These are phyloP conservation scores for Citeromyces siamensis DNA, from an alignment of 1,139 yeast species.

Conservation along the genomic window DNA sequence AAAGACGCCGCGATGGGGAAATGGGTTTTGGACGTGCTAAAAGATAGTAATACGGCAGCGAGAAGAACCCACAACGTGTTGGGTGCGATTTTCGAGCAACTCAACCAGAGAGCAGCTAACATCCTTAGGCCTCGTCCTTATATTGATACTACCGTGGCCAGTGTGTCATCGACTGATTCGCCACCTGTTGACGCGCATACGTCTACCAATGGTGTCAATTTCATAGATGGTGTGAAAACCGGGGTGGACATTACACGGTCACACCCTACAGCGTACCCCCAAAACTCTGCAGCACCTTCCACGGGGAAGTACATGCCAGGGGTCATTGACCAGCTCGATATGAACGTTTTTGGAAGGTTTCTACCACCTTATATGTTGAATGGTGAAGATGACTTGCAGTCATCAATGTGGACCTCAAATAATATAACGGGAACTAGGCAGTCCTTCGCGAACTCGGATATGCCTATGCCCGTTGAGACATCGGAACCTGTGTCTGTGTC, in stretches of 20 bases:
- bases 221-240: slow-evolving; percentile 18
- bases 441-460: background rate
- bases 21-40: slow-evolving; percentile 56
- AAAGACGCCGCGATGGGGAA: slow-evolving; percentile 77
- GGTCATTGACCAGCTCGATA: slow-evolving; percentile 71
- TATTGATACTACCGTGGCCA: background rate
- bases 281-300: background rate
- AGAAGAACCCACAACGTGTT: slow-evolving; percentile 68
- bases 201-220: slow-evolving; percentile 16
- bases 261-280: slow-evolving; percentile 4
- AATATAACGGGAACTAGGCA: slow-evolving; percentile 1
- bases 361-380: slow-evolving; percentile 72
- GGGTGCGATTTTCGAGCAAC: slow-evolving; percentile 70
- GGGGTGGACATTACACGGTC: slow-evolving; percentile 16
- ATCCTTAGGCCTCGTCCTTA: slow-evolving; percentile 11
- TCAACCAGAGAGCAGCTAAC: slow-evolving; percentile 54
- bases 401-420: background rate
- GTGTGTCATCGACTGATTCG: slow-evolving; percentile 1
- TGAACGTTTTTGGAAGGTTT: slow-evolving; percentile 73
- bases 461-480: background rate
- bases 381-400: background rate
- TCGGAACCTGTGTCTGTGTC: background rate
- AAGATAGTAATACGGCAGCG: slow-evolving; percentile 69
- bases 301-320: slow-evolving; percentile 49
- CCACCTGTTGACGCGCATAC: background rate